Percentiles rank a stretch among this genome's conserved stretches.
Evolutionary conservation across 352 stramenopile genomes (phyloP).

Genomic region (Pythium volutum): DNA sequence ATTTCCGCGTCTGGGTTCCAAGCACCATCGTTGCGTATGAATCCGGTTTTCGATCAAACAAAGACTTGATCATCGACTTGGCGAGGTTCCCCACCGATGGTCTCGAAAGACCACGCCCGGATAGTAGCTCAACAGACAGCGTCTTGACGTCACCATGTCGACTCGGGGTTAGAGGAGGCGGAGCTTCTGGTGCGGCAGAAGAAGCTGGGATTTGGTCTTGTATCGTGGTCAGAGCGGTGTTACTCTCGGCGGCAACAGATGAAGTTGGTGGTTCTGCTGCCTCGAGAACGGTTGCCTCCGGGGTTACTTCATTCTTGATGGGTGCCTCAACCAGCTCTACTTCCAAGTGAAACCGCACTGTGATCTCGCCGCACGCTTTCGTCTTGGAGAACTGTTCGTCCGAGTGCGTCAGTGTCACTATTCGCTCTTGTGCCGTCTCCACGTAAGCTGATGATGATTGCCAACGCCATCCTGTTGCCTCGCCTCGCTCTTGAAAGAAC

Average conservation of each 20-base stretch:
- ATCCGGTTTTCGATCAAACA: constrained; percentile 44
- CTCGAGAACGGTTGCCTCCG: neutral
- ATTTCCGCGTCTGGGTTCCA: constrained; percentile 28
- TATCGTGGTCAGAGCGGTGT: neutral
- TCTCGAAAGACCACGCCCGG: constrained; percentile 27
- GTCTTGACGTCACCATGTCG: constrained; percentile 31
- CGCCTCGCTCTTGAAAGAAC: constrained; percentile 20
- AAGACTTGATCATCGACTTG: constrained; percentile 35
- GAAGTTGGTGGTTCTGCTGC: neutral
- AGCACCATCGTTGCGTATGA: constrained; percentile 43
- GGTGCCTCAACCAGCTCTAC: neutral
- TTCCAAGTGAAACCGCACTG: constrained; percentile 32
- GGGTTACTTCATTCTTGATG: neutral
- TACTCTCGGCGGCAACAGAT: neutral
- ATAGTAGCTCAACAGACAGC: constrained; percentile 36
- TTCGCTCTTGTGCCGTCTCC: constrained; percentile 13
- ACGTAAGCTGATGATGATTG: neutral
- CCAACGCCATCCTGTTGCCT: constrained; percentile 4
- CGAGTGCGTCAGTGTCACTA: constrained; percentile 19
- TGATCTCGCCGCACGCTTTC: constrained; percentile 38
- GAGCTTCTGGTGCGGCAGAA: neutral
- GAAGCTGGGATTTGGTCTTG: neutral
- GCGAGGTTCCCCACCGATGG: constrained; percentile 20
- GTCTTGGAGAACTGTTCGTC: constrained; percentile 40
- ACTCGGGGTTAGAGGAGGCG: neutral